These are phyloP conservation scores for Wickerhamiella alocasiicola DNA, from an alignment of 805 yeast species.

Conservation along the genomic window DNA sequence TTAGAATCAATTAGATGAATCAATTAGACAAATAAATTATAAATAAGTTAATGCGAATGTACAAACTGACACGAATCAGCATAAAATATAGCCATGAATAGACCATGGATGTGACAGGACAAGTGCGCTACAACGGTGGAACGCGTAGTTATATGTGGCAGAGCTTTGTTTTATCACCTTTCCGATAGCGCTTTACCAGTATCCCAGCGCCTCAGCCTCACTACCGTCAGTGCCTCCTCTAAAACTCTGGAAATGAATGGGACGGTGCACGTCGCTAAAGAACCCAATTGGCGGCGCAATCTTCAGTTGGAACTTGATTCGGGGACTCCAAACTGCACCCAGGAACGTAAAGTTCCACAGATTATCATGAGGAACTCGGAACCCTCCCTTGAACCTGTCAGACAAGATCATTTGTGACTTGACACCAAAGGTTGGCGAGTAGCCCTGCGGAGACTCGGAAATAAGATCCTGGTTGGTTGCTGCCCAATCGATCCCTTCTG, in stretches of 20 bases:
- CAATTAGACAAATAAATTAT: too few relatives aligned
- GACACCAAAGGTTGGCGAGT: conserved; percentile 41
- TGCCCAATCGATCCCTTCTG: conserved; percentile 75
- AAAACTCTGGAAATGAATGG: conserved; percentile 71
- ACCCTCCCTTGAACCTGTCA: conserved; percentile 65
- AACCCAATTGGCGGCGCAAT: conserved; percentile 70
- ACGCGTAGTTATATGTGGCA: too few relatives aligned
- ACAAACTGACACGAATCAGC: too few relatives aligned
- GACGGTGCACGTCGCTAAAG: conserved; percentile 79
- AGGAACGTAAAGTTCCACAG: conserved; percentile 87
- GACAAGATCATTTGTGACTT: conserved; percentile 62
- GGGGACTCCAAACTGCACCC: conserved; percentile 69
- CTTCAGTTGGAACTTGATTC: conserved; percentile 49
- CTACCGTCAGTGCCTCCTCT: too few relatives aligned
- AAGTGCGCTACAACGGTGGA: too few relatives aligned
- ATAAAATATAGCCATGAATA: too few relatives aligned
- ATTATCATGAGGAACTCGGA: conserved; percentile 70
- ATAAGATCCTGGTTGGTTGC: conserved; percentile 41
- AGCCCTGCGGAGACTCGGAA: conserved; percentile 49
- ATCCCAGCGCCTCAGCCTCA: too few relatives aligned
- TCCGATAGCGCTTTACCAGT: too few relatives aligned
- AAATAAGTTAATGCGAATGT: too few relatives aligned
- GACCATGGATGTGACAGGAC: too few relatives aligned
- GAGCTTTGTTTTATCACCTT: too few relatives aligned
- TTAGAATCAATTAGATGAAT: too few relatives aligned